Base-by-base conservation (phyloP, 176 grass and related monocot species). In the Juncus effusus region DNA sequence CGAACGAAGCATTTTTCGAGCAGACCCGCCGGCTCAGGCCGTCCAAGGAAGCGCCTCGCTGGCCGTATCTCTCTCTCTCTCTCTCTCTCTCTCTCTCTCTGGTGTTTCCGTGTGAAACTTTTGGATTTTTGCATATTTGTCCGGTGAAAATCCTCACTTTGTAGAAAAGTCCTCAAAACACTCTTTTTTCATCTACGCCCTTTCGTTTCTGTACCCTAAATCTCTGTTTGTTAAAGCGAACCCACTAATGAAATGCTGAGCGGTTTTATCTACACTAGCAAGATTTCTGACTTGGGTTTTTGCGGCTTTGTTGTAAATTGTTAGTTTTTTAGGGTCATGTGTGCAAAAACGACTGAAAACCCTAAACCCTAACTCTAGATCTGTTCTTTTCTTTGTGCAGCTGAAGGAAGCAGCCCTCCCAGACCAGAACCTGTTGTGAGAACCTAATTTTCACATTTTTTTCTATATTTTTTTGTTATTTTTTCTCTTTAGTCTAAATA, bases 1-100 rank as follows among this genome's bases (percentile, higher is more conserved):
- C 39, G 69, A 16, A 72, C 69, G 39, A 72, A 72, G 38, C 69
- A 72, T 56, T 2, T 60, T 38, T 13, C 69, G 3, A 15, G 1
- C 14, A 72, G 2, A 72, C 19, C 19, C 19, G 19, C 19, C 19
- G 9, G 9, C 6, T 72, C 69, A 3, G 39, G 9, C 3, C 44
- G 44, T 2, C 44, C 44, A 6, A 36, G 6, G 4, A 70, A 72
- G 6, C 56, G 58, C 4, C 4, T 8, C 8, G 3, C 0, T 0
- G 8, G 39, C 1, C 52, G 54, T 41, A 36, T 72, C 8, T 45
- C 8, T 11, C 14, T 51, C 45, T 57, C 54, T 13, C 54, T 57
- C 13, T 56, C 54, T n/a, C 54, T 15, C 54, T 53, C 52, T n/a
- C 10, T 4, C 54, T 59, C 4, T 16, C 1, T 38, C 1, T 6